Percentiles rank a stretch among this genome's conserved stretches.
These are phyloP conservation scores for Trichoderma asperellum DNA, from an alignment of 2,329 filamentous ascomycete genomes.

Conservation along the genomic window DNA sequence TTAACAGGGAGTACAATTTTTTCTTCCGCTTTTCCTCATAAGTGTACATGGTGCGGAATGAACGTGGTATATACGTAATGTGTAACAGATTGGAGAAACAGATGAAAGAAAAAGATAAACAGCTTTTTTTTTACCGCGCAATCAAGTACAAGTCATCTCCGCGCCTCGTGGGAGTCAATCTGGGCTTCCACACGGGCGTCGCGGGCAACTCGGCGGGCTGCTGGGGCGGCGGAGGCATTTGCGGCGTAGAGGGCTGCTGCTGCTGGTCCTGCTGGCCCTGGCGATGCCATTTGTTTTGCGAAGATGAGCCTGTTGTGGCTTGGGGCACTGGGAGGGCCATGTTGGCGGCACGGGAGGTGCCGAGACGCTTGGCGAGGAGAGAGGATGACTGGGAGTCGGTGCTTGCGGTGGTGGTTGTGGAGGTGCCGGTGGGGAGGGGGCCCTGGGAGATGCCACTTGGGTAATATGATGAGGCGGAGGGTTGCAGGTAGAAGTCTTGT, in stretches of 20 bases:
- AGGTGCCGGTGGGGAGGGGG: conserved; percentile 31
- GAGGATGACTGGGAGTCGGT: conserved; percentile 50
- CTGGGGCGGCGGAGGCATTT: conserved; percentile 15
- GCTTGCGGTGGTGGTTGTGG: conserved; percentile 35
- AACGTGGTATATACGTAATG: background rate
- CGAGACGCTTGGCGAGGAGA: conserved; percentile 58
- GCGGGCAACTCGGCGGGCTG: conserved; percentile 28
- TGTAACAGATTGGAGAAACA: background rate
- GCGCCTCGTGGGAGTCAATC: conserved; percentile 66
- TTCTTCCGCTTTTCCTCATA: background rate
- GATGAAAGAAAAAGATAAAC: background rate
- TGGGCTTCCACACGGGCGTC: conserved; percentile 51
- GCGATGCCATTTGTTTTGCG: conserved; percentile 30
- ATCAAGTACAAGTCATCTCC: conserved; percentile 68
- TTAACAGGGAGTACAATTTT: background rate
- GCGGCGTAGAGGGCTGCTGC: background rate
- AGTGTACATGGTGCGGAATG: background rate
- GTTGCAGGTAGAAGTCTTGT: conserved; percentile 29
- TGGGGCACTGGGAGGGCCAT: conserved; percentile 45
- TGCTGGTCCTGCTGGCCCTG: background rate
- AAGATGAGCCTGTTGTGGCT: conserved; percentile 33
- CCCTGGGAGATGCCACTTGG: conserved; percentile 15
- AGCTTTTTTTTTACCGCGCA: conserved; percentile 52
- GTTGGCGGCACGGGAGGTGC: conserved; percentile 52
- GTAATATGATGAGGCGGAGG: conserved; percentile 28